phyloP scores from a whole-genome alignment of 495 filamentous ascomycete species.

The Beverwykella pulmonaria region DNA sequence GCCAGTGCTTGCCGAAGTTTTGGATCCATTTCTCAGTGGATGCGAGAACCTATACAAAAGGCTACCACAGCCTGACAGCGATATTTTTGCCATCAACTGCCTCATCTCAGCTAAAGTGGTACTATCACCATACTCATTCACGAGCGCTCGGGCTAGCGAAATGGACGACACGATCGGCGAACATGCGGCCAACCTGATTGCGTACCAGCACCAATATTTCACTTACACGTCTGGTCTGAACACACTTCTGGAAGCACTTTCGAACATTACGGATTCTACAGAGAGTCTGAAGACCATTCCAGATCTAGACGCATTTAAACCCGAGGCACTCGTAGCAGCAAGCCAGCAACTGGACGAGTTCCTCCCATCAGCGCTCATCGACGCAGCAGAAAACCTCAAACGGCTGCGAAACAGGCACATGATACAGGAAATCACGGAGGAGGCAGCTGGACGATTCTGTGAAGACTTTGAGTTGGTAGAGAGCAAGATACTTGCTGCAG shows the following conservation, averaged over 20 bases:
- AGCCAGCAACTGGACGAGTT: constrained; percentile 87
- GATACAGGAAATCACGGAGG: constrained; percentile 73
- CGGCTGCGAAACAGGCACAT: constrained; percentile 68
- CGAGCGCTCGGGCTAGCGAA: constrained; percentile 47
- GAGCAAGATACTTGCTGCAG: constrained; percentile 61
- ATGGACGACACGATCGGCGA: constrained; percentile 53
- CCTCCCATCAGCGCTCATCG: constrained; percentile 88
- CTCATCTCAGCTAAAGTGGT: constrained; percentile 59
- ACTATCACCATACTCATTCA: constrained; percentile 62
- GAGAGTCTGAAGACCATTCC: constrained; percentile 56
- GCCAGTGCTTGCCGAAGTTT: constrained; percentile 75
- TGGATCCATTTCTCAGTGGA: constrained; percentile 81
- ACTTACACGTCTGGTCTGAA: constrained; percentile 73
- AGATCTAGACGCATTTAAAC: constrained; percentile 62
- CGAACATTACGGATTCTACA: constrained; percentile 48
- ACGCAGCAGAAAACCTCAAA: constrained; percentile 79
- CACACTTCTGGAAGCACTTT: constrained; percentile 66
- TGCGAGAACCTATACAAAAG: constrained; percentile 70
- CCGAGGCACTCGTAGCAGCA: constrained; percentile 61
- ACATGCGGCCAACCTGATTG: constrained; percentile 52
- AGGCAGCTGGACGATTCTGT: constrained; percentile 84
- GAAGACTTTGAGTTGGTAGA: constrained; percentile 90
- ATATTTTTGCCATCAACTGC: constrained; percentile 85
- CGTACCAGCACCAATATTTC: constrained; percentile 69
- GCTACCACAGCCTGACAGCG: constrained; percentile 57